Evolutionary conservation across 2,329 filamentous ascomycete genomes (phyloP).

Genomic region (Microdochium paspali): DNA sequence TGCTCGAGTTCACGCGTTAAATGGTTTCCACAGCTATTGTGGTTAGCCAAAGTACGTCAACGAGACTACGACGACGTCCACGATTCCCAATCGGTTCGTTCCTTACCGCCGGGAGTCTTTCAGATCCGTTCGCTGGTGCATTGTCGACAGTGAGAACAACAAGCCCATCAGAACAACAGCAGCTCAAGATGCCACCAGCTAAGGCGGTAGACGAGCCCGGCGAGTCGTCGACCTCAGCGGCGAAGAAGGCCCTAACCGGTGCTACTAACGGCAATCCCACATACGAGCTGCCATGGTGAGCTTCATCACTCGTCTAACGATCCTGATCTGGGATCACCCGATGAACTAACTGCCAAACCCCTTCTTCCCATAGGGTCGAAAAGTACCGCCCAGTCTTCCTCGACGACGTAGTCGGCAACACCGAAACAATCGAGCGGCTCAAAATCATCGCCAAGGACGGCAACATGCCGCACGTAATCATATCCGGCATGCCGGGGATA

Average conservation of each 20-base stretch:
- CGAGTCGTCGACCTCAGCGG: slow-evolving; percentile 51
- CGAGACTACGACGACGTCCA: not conserved
- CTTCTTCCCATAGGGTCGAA: slow-evolving; percentile 63
- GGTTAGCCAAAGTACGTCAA: not conserved
- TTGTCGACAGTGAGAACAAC: not conserved
- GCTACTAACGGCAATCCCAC: slow-evolving; percentile 39
- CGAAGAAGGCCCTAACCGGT: slow-evolving; percentile 44
- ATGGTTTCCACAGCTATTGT: not conserved
- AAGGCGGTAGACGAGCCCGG: slow-evolving; percentile 39
- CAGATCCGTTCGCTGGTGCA: no score
- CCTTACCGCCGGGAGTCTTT: no score
- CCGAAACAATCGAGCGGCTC: slow-evolving; percentile 90
- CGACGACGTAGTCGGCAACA: slow-evolving; percentile 95
- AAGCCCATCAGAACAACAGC: not conserved
- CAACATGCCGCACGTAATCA: slow-evolving; percentile 99
- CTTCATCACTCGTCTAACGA: not conserved
- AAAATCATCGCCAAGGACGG: slow-evolving; percentile 98
- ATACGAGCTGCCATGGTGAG: slow-evolving; percentile 75
- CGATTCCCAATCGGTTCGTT: no score
- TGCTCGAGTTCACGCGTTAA: not conserved
- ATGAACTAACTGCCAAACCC: slow-evolving; percentile 9
- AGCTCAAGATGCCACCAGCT: slow-evolving; percentile 34
- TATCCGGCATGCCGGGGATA: slow-evolving; percentile 98
- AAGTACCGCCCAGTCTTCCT: slow-evolving; percentile 94
- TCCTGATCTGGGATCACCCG: slow-evolving; percentile 4